These are phyloP conservation scores for Ganoderma leucocontextum DNA, from an alignment of 1,284 basidiomycete species.

Conservation along the genomic window DNA sequence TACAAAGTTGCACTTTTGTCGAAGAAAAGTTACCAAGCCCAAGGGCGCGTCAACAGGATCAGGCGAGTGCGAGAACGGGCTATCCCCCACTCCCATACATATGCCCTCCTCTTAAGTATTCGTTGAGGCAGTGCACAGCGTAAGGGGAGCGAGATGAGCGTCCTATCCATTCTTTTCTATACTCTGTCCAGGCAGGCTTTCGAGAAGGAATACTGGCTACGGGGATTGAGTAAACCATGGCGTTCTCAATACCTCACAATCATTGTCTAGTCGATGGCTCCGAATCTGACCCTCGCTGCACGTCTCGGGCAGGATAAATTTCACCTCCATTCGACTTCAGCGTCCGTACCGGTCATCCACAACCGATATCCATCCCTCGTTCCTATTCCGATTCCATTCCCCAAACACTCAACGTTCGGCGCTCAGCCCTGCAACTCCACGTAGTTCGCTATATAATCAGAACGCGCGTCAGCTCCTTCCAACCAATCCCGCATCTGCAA, in stretches of 20 bases:
- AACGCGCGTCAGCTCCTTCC: conserved; percentile 2
- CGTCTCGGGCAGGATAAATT: background rate
- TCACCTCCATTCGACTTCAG: background rate
- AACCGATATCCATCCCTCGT: background rate
- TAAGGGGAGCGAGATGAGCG: background rate
- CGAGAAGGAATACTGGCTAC: background rate
- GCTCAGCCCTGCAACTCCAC: conserved; percentile 57
- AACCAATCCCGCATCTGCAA: background rate
- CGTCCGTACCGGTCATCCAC: background rate
- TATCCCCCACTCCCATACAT: too few relatives aligned
- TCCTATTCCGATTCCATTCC: background rate
- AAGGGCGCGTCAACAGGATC: too few relatives aligned
- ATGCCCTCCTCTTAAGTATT: too few relatives aligned
- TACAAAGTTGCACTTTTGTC: too few relatives aligned
- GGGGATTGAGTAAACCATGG: background rate
- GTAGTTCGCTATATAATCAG: conserved; percentile 57
- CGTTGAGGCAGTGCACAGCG: too few relatives aligned
- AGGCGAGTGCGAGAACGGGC: too few relatives aligned
- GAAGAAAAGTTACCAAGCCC: too few relatives aligned
- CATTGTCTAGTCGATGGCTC: background rate
- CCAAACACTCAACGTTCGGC: background rate
- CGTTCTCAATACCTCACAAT: background rate
- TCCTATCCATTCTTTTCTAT: background rate
- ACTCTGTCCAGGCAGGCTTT: background rate
- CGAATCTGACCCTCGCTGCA: background rate